Evolutionary conservation across 1,284 basidiomycete genomes (phyloP), one percentile per base, ranked within the genome.

Genomic region (Pyrrhoderma lamaoense): DNA sequence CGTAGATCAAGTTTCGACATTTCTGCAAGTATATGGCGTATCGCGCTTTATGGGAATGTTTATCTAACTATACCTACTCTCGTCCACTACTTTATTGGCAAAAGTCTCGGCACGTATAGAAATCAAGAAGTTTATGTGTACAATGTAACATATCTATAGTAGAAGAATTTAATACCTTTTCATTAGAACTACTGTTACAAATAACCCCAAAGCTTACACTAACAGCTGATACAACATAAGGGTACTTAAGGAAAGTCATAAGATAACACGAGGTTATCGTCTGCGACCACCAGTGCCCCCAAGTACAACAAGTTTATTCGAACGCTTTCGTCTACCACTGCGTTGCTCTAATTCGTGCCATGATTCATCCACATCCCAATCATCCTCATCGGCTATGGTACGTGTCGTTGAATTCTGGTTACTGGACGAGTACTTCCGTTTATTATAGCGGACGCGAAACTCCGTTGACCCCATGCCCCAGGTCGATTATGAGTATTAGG

Each of bases 371-470:
- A 90, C 68, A 62, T 90, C 86, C 82, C 80, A 86, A 56, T 85
- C 85, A 54, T 86, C 80, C 47, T 72, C 71, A 38, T 62, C 64
- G 44, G 70, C 70, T 48, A 52, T 56, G 51, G 56, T 59, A 55
- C 54, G 51, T 21, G 49, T 54, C 16, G 59, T 55, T 14, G 60
- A 56, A 19, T 57, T 51, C 46, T 60, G 63, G 4, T 56, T 59
- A 18, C 51, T 55, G 38, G 55, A 35, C 40, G 56, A 54, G 52
- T 59, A 58, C 43, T 62, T 1, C 57, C 51, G 65, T 58, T 5
- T 80, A 76, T 60, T 81, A 79, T 54, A 82, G 86, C 81, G 18
- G 83, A 82, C 16, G 86, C 89, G 64, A 90, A 90, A 60, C 85
- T 90, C 51, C 83, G 71, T 23, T 72, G 67, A 8, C 88, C 87